Conservation (phyloP, 768 basidiomycete species). For the Leucogyrophana mollusca region DNA sequence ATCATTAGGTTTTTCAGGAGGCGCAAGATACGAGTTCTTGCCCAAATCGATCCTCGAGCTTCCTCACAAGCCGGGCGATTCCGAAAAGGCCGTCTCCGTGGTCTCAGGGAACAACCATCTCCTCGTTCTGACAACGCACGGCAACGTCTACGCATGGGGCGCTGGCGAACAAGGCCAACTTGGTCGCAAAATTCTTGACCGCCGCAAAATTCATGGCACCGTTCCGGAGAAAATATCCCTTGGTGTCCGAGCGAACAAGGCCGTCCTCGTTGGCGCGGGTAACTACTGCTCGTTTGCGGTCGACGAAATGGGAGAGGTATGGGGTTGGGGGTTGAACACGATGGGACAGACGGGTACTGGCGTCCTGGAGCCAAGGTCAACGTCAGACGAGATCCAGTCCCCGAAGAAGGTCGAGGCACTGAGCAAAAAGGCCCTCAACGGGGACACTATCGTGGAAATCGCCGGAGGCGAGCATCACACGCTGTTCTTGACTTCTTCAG, state of each 20-base stretch:
- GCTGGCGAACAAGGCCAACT: constrained; percentile 90
- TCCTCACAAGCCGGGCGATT: constrained; percentile 57
- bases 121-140: constrained; percentile 83
- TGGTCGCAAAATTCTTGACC: constrained; percentile 85
- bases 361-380: constrained; percentile 41
- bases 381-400: constrained; percentile 52
- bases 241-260: constrained; percentile 61
- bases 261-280: constrained; percentile 76
- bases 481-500: constrained; percentile 80
- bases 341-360: constrained; percentile 80
- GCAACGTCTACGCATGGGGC: constrained; percentile 87
- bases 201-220: constrained; percentile 87
- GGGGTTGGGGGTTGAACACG: constrained; percentile 95
- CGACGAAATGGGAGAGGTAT: constrained; percentile 78
- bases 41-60: constrained; percentile 62
- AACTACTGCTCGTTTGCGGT: constrained; percentile 89
- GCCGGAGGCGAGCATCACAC: constrained; percentile 87
- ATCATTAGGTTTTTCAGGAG: constrained; percentile 78
- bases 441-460: constrained; percentile 69
- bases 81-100: constrained; percentile 71
- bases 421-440: constrained; percentile 57
- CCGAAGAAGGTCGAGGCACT: constrained; percentile 67
- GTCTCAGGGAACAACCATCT: constrained; percentile 88
- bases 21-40: constrained; percentile 61
- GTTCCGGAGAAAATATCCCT: constrained; percentile 83